Base-by-base conservation (phyloP, 495 filamentous ascomycete genomes). In the Neurospora sp. region DNA sequence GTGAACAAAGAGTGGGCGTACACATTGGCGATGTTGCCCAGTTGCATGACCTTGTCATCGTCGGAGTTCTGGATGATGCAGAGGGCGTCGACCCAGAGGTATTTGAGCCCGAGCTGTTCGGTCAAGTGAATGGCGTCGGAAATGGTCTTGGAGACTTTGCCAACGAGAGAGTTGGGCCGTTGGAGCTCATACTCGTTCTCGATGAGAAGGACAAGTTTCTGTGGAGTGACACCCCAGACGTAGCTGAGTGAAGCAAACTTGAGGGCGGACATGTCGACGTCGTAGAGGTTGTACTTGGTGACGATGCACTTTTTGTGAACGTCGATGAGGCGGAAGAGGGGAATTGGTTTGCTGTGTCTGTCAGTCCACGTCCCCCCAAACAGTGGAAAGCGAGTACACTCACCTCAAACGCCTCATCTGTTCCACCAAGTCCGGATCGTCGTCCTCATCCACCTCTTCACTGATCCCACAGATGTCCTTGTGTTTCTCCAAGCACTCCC, bases 11-110 rank as follows among this genome's bases (percentile, higher is more conserved):
- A 48, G 59, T 77, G 71, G 8, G 40, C 70, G 68, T 78, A 80
- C 18, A 78, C 75, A 12, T 78, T 59, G 9, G 71, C 71, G 69
- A 80, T 78, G 42, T 20, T 41, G 3, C 59, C 42, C 5, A 79
- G 70, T 71, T 80, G 76, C 40, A 22, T 72, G 1, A 37, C 70
- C 70, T 78, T 76, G 37, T 79, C 78, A 10, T 77, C 72, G 2
- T 39, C n/a, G 12, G 71, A 77, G 71, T 80, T 76, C 40, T 80
- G 78, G 68, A 79, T 72, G 42, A 78, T 80, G 70, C 78, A 80
- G 14, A 78, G 74, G 8, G 78, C 73, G 70, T 80, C 78, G 68
- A 78, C 73, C 78, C 78, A 80, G 1, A 80, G 65, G 44, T 79
- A 78, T 6, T 65, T 65, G 7, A 78, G 71, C 10, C 76, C 73